Evolutionary conservation across 805 yeast species (phyloP), one percentile per base, ranked within the genome.

Genomic region (Yamadazyma tumulicola): DNA sequence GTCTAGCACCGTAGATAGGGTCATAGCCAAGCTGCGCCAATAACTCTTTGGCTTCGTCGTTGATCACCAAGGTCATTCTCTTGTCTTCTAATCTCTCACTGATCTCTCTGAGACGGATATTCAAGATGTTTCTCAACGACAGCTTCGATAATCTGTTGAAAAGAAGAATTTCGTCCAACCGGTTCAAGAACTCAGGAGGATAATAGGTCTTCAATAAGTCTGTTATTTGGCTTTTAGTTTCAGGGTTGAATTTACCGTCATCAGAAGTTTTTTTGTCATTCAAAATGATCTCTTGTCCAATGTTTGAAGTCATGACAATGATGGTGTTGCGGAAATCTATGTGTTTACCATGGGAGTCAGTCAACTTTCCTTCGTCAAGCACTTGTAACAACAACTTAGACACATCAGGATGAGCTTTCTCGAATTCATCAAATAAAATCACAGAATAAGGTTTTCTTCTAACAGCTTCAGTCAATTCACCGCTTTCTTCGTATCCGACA

Each of bases 391-490:
- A 67, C 26, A 91, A 71, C 61, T 93, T 93, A 19, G 95, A 80
- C n/a, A 91, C 83, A 60, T 91, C 98, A 2, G 88, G 83, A 57
- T 93, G 97, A 0, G 98, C 97, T 60, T 91, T 91, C 52, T 91
- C 98, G 59, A 91, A 86, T 64, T 91, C 98, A 60, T 91, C 98
- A 57, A 91, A 93, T 38, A 91, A 64, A 2, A 91, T 83, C 18
- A 91, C 96, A 1, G 97, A 74, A 48, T 91, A 91, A 6, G 98
- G 98, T 52, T 88, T 89, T 51, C 97, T 75, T 54, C 96, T 76
- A 7, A 93, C 94, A 5, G 96, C 95, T 59, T 93, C 97, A 1
- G 98, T 93, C 44, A 93, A 69, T 60, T 93, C 97, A 33, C 98
- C 98, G 55, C 88, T 85, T 49, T 85, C 93, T 53, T 91, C 98